Percentiles rank a stretch among this genome's conserved stretches.
Evolutionary conservation across 148 eudicot genomes (phyloP).

Genomic region (Cornus controversa): DNA sequence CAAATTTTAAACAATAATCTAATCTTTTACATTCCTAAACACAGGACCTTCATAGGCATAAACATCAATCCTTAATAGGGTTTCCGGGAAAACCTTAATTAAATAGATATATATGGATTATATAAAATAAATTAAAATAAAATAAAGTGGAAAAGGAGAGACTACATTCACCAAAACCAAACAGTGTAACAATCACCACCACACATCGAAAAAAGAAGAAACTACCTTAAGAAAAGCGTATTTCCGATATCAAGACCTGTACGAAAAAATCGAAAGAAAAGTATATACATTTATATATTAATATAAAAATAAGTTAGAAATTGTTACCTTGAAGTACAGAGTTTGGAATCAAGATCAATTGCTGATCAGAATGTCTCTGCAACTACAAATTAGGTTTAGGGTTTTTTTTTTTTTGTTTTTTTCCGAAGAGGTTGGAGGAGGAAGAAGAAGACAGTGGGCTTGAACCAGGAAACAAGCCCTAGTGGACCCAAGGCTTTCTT

Average conservation of each 20-base stretch:
- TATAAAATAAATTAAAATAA: background rate
- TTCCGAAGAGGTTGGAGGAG: background rate
- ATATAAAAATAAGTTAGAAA: background rate
- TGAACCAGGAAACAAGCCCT: background rate
- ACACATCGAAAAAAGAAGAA: background rate
- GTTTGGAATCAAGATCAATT: background rate
- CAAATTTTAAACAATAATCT: background rate
- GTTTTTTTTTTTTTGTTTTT: background rate
- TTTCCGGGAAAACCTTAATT: background rate
- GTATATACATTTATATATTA: background rate
- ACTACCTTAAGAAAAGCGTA: background rate
- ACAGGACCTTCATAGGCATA: background rate
- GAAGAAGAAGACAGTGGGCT: slow-evolving; percentile 3
- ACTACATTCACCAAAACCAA: background rate
- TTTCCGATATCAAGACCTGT: too few relatives aligned
- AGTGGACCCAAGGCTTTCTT: slow-evolving; percentile 8
- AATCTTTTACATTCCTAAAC: background rate
- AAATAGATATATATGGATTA: background rate
- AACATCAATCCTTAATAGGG: background rate
- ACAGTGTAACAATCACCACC: background rate
- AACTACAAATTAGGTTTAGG: background rate
- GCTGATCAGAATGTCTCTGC: background rate
- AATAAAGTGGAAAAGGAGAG: background rate
- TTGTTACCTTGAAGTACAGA: background rate
- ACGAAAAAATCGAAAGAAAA: too few relatives aligned